Evolutionary conservation across 2,329 filamentous ascomycete species (phyloP), one percentile per base, ranked within the genome.

Genomic region (Neonectria faginata): DNA sequence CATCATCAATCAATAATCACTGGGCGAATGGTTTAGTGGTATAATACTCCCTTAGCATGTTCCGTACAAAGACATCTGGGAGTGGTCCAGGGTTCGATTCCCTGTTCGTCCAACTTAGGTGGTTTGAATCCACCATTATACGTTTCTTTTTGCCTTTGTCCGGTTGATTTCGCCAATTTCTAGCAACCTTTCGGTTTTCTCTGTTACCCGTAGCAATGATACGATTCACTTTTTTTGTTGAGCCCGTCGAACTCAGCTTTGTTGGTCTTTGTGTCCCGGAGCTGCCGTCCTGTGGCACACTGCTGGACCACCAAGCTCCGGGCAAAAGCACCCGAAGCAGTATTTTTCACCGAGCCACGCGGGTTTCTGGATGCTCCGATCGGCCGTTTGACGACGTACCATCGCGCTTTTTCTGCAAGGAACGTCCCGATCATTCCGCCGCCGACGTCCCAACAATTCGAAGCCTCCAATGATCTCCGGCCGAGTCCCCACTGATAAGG

Each of bases 1-100:
- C 14, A 1, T 1, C 7, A 1, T 1, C 3, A 2, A 10, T 3
- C 4, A 67, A 33, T n/a, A 64, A 66, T 3, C 65, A 62, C 33
- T 53, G 70, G 70, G 70, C 67, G 70, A 73, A 73, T 73, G 69
- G 70, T 72, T 72, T 72, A 72, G 70, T 72, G 70, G 70, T 72
- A 72, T 72, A 72, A 67, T 71, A 73, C 70, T 69, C 70, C 67
- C 70, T 70, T 73, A 73, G 70, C 70, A 73, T 69, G 10, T 58
- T 72, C 68, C 68, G 59, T 65, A 62, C 33, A 68, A 70, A 72
- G 25, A 25, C 66, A 62, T 60, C 53, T 72, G 70, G 70, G 70
- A 72, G 70, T 72, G 70, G 70, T 72, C 70, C 70, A 72, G 70
- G 70, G 70, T 72, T 72, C 70, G 70, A 72, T 72, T 72, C 70